phyloP scores from a whole-genome alignment of 352 stramenopile genomes.

The Globisporangium iwayamae region DNA sequence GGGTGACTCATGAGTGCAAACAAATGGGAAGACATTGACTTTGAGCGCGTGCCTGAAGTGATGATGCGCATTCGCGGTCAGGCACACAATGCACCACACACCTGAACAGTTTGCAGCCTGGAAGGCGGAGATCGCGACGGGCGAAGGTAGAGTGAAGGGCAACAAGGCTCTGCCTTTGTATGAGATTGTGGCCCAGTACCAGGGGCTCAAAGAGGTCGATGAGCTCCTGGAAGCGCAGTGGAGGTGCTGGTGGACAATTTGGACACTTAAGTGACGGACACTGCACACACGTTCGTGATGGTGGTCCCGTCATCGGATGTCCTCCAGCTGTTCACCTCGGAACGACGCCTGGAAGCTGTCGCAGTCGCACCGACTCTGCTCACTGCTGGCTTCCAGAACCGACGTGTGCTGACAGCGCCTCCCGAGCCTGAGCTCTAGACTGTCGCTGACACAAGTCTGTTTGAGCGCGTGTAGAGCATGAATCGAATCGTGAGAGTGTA shows the following conservation, averaged over 20 bases:
- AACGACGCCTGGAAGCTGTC: neutral
- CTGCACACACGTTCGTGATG: neutral
- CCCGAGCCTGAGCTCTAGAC: neutral
- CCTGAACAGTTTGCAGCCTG: slow-evolving; percentile 32
- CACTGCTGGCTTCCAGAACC: neutral
- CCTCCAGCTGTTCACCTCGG: neutral
- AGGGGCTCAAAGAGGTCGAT: slow-evolving; percentile 17
- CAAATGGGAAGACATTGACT: slow-evolving; percentile 38
- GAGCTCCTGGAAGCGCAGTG: slow-evolving; percentile 43
- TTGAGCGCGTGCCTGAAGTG: slow-evolving; percentile 34
- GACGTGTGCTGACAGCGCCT: neutral
- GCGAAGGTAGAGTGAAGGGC: slow-evolving; percentile 35
- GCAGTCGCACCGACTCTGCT: neutral
- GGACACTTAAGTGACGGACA: neutral
- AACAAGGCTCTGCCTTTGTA: slow-evolving; percentile 30
- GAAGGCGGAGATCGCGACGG: slow-evolving; percentile 25
- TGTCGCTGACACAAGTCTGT: neutral
- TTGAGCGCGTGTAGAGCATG: neutral
- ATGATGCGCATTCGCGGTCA: slow-evolving; percentile 46
- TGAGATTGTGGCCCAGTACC: slow-evolving; percentile 36
- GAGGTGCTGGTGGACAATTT: slow-evolving; percentile 24
- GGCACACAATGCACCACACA: slow-evolving; percentile 23
- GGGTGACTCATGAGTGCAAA: slow-evolving; percentile 41
- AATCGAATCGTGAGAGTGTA: neutral
- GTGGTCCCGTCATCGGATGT: neutral